A percentile compares a stretch with the other conserved stretches of the same genome.
These are phyloP conservation scores for Acacia pycnantha DNA, from an alignment of 331 rosid species.

Conservation along the genomic window DNA sequence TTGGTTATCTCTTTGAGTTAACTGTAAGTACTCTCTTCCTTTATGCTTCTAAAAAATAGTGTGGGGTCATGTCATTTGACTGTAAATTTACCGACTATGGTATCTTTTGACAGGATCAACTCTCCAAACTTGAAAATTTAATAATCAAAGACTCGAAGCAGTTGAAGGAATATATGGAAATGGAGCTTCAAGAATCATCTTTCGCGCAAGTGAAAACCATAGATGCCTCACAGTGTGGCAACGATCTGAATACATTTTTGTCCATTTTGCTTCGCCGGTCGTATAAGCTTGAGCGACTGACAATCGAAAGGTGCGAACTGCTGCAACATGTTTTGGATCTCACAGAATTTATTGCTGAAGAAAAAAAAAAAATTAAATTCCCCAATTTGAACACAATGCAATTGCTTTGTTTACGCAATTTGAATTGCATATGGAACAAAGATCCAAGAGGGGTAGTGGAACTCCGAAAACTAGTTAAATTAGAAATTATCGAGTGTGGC, in stretches of 20 bases:
- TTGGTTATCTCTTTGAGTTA: neutral
- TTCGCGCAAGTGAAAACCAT: neutral
- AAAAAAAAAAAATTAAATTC: neutral
- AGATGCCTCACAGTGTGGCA: neutral
- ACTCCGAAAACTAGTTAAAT: neutral
- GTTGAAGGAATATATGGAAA: neutral
- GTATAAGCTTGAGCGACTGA: neutral
- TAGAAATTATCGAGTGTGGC: neutral
- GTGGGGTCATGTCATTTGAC: too few relatives aligned
- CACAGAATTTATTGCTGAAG: neutral
- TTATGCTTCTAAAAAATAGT: too few relatives aligned
- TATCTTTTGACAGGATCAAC: neutral
- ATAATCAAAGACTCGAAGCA: neutral
- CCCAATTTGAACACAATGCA: neutral
- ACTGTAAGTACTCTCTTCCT: neutral
- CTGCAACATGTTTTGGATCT: neutral
- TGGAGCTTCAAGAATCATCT: neutral
- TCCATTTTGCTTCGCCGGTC: neutral
- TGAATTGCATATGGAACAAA: neutral
- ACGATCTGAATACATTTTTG: neutral
- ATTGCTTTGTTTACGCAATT: neutral
- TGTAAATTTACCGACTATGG: too few relatives aligned
- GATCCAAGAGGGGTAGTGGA: neutral
- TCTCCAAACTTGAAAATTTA: neutral
- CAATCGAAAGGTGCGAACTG: neutral